phyloP scores from a whole-genome alignment of 805 yeast species.

The Peterozyma xylosa region DNA sequence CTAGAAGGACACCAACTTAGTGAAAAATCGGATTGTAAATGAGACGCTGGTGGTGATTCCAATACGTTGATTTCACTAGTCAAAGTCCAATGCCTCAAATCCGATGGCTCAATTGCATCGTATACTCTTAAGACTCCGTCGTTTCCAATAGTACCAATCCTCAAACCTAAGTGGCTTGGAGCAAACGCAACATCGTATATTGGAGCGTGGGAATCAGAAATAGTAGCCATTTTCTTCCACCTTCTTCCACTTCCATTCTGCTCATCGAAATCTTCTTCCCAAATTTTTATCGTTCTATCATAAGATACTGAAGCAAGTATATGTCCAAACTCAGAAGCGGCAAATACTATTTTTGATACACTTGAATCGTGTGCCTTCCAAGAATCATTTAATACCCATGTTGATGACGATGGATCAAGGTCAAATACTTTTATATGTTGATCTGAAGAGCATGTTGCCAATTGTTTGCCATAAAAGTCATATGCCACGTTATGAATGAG shows the following conservation, averaged over 20 bases:
- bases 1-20: constrained; percentile 88
- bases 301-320: constrained; percentile 82
- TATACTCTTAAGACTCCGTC: constrained; percentile 83
- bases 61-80: constrained; percentile 65
- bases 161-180: constrained; percentile 74
- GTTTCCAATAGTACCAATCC: constrained; percentile 79
- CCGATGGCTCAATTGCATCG: constrained; percentile 87
- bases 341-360: constrained; percentile 80
- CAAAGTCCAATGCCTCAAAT: constrained; percentile 73
- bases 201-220: constrained; percentile 86
- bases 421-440: constrained; percentile 89
- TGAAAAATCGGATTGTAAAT: constrained; percentile 78
- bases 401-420: constrained; percentile 52
- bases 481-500: constrained; percentile 84
- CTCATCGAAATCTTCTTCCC: constrained; percentile 87
- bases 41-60: constrained; percentile 66
- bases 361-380: constrained; percentile 96
- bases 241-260: constrained; percentile 71
- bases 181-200: constrained; percentile 86
- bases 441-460: constrained; percentile 94
- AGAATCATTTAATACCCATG: constrained; percentile 80
- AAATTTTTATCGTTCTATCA: constrained; percentile 81
- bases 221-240: constrained; percentile 69
- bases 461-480: constrained; percentile 85
- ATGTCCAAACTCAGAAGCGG: constrained; percentile 90